Evolutionary conservation across 176 grass and related monocot species (phyloP).

Genomic region (Zea luxurians): DNA sequence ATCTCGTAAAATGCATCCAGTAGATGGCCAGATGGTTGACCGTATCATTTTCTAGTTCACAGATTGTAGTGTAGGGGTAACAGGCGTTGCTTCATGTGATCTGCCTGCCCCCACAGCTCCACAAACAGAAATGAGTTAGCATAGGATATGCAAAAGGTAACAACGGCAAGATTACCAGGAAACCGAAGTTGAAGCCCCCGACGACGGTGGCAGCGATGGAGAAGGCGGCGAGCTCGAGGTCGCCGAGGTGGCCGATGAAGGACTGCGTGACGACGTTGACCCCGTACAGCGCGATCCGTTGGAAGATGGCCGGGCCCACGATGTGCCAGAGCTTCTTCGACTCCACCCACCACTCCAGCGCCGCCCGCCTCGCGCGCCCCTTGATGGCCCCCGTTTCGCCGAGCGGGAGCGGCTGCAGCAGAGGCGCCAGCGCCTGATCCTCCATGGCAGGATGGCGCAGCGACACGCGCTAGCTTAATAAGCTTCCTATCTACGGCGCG

Average conservation of each 20-base stretch:
- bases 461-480: too few species aligned
- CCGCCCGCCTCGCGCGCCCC: not conserved
- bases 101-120: not conserved
- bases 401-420: conserved; percentile 30
- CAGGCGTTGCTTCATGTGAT: not conserved
- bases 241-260: conserved; percentile 65
- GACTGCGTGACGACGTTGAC: conserved; percentile 55
- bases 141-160: too few species aligned
- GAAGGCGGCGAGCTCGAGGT: conserved; percentile 55
- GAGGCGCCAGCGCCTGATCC: conserved; percentile 6
- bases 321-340: conserved; percentile 57
- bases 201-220: conserved; percentile 49
- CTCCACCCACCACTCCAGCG: conserved; percentile 47
- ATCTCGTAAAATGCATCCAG: not conserved
- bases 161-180: conserved; percentile 35
- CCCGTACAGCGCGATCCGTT: conserved; percentile 50
- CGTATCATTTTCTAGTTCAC: not conserved
- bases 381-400: not conserved
- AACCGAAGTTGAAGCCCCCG: conserved; percentile 52
- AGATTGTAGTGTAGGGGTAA: too few species aligned
- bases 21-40: not conserved
- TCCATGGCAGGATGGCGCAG: not conserved
- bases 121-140: not conserved
- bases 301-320: conserved; percentile 71
- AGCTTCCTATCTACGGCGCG: not conserved